Percentiles rank a stretch among this genome's conserved stretches.
Conservation (phyloP, 202 grass and related monocot genomes). For the Brachypodium distachyon region DNA sequence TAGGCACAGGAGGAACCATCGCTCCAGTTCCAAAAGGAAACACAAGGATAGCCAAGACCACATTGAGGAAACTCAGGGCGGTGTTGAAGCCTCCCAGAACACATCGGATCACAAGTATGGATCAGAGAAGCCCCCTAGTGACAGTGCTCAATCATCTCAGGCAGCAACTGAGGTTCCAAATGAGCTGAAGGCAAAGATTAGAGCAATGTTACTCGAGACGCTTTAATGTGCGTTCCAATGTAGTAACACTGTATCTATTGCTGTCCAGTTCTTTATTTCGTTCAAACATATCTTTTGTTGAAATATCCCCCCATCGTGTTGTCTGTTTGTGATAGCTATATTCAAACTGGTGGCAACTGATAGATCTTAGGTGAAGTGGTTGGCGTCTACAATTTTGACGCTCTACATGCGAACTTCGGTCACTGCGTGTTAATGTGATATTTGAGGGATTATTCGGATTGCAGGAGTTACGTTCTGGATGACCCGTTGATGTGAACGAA, state of each 20-base stretch:
- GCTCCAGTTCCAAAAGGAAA: slow-evolving; percentile 33
- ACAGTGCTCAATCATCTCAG: slow-evolving; percentile 4
- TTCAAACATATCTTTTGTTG: background rate
- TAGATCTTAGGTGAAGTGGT: too few species aligned
- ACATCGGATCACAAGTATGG: background rate
- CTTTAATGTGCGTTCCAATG: slow-evolving; percentile 18
- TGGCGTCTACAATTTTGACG: too few species aligned
- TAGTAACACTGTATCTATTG: background rate
- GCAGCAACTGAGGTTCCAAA: slow-evolving; percentile 41
- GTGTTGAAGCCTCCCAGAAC: background rate
- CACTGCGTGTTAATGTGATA: too few species aligned
- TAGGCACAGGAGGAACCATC: slow-evolving; percentile 28
- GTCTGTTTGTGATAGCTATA: too few species aligned
- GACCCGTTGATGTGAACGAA: background rate
- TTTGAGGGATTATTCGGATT: background rate
- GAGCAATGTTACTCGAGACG: slow-evolving; percentile 71
- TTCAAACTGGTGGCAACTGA: too few species aligned
- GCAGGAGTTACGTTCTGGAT: background rate
- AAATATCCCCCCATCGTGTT: background rate
- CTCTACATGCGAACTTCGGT: background rate
- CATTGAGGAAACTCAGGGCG: background rate
- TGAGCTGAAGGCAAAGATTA: slow-evolving; percentile 76
- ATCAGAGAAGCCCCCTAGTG: background rate
- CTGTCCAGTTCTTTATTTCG: background rate
- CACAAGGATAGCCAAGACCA: slow-evolving; percentile 9